Evolutionary conservation across 371 early-diverging fungal genomes (phyloP).

Genomic region (Rhizopus microsporus): DNA sequence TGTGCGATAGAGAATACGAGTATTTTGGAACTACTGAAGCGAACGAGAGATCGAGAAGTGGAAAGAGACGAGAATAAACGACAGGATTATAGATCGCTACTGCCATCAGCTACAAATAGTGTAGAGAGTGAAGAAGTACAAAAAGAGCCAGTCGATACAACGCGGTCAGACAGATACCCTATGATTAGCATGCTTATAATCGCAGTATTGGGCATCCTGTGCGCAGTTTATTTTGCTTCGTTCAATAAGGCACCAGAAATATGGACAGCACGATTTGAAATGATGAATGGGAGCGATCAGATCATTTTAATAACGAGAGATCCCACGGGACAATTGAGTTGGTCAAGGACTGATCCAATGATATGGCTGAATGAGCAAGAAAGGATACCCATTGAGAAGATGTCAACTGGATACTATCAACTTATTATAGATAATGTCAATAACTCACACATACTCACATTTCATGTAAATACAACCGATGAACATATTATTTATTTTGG

Average conservation of each 20-base stretch:
- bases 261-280: constrained; percentile 19
- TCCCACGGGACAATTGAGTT: neutral
- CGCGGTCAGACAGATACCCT: neutral
- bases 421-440: constrained; percentile 4
- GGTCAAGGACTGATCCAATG: constrained; percentile 13
- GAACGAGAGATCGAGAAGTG: constrained; percentile 32
- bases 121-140: neutral
- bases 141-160: neutral
- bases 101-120: neutral
- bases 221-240: neutral
- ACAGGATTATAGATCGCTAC: neutral
- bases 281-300: neutral
- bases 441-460: neutral
- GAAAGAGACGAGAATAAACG: constrained; percentile 8
- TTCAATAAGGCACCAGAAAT: neutral
- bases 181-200: neutral
- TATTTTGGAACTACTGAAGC: constrained; percentile 33
- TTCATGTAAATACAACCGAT: constrained; percentile 9
- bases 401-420: constrained; percentile 4
- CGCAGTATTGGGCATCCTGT: neutral
- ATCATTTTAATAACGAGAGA: neutral
- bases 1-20: constrained; percentile 32
- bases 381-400: constrained; percentile 7
- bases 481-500: neutral
- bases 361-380: constrained; percentile 19